A percentile compares a stretch with the other conserved stretches of the same genome.
phyloP scores from a whole-genome alignment of 2,329 filamentous ascomycete species.

The Xylaria digitata region DNA sequence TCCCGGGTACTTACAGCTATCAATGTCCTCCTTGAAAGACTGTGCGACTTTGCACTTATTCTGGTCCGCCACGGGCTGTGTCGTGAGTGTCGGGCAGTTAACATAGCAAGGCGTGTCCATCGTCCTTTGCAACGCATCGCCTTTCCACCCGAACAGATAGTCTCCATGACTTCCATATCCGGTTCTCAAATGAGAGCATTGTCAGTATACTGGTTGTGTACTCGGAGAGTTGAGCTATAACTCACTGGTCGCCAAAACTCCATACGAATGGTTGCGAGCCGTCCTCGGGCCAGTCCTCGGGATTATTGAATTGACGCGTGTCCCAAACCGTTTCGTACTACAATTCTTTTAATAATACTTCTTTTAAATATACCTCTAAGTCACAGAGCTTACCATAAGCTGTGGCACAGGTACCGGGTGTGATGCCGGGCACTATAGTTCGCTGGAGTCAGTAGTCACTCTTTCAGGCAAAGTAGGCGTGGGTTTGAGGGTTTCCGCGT shows the following conservation, averaged over 20 bases:
- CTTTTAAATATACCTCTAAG: too few relatives aligned
- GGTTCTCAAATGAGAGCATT: too few relatives aligned
- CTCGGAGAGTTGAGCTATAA: background rate
- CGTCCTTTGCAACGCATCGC: constrained; percentile 49
- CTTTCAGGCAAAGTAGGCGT: too few relatives aligned
- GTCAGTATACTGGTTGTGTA: too few relatives aligned
- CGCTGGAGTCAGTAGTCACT: too few relatives aligned
- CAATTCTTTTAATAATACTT: background rate
- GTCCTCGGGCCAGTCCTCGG: constrained; percentile 53
- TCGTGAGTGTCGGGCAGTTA: constrained; percentile 49
- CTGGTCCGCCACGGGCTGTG: constrained; percentile 48
- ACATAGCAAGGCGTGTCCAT: constrained; percentile 52
- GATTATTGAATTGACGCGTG: constrained; percentile 52
- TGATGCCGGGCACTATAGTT: constrained; percentile 48
- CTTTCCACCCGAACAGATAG: constrained; percentile 58
- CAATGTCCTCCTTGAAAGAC: constrained; percentile 48
- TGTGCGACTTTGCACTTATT: constrained; percentile 51
- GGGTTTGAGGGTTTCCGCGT: too few relatives aligned
- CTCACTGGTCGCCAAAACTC: constrained; percentile 48
- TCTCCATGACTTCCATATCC: constrained; percentile 53
- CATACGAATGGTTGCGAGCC: constrained; percentile 53
- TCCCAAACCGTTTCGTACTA: constrained; percentile 56
- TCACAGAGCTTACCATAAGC: constrained; percentile 34
- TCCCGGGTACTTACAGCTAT: constrained; percentile 49
- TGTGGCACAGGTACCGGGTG: constrained; percentile 56